Conservation (phyloP, 495 filamentous ascomycete species). For the Penicillium riverlandense region DNA sequence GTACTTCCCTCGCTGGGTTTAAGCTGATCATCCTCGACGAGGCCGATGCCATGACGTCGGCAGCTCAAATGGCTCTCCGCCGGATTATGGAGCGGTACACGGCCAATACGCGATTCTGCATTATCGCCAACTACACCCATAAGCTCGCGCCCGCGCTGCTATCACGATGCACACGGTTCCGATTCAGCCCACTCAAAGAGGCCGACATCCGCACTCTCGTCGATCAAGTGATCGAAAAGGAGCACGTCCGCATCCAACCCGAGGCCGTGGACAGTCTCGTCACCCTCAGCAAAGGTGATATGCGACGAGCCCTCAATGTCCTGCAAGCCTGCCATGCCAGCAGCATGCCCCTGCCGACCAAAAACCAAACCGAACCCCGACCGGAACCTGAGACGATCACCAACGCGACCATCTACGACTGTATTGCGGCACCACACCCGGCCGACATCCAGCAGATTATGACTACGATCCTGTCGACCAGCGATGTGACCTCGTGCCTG, state of each 20-base stretch:
- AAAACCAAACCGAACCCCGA: conserved; percentile 49
- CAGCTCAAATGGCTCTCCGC: conserved; percentile 93
- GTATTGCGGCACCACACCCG: conserved; percentile 92
- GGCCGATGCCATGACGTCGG: conserved; percentile 95
- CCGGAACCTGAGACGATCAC: conserved; percentile 73
- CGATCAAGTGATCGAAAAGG: conserved; percentile 83
- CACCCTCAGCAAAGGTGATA: conserved; percentile 85
- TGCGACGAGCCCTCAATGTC: conserved; percentile 91
- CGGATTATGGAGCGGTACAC: conserved; percentile 99
- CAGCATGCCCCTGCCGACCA: conserved; percentile 71
- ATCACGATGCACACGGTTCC: conserved; percentile 88
- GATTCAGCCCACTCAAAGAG: conserved; percentile 90
- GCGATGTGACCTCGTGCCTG: conserved; percentile 81
- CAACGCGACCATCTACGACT: conserved; percentile 89
- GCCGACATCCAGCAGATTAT: conserved; percentile 80
- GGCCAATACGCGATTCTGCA: conserved; percentile 94
- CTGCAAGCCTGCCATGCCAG: conserved; percentile 94
- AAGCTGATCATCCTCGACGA: conserved; percentile 98
- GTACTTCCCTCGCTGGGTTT: conserved; percentile 59
- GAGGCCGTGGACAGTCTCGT: conserved; percentile 79
- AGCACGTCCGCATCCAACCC: conserved; percentile 72
- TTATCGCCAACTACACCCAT: conserved; percentile 99
- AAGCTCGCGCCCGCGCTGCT: conserved; percentile 94
- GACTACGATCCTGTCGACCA: conserved; percentile 70
- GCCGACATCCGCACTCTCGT: conserved; percentile 74